Conservation (phyloP, 495 filamentous ascomycete species). For the Jackrogersella multiformis region DNA sequence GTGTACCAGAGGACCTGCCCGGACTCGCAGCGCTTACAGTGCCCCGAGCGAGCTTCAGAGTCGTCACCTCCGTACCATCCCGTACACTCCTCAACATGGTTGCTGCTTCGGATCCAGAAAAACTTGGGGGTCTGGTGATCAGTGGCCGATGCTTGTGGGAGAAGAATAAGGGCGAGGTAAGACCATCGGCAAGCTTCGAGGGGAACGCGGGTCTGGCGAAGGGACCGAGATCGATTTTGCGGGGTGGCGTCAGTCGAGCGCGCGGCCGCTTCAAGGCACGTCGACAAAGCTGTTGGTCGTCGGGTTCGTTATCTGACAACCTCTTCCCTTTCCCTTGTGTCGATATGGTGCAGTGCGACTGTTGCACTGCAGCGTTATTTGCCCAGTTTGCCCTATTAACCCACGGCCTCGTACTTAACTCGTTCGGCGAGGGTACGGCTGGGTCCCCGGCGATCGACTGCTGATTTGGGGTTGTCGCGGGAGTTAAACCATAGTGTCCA, state of each 20-base stretch:
- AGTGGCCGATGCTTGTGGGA: constrained; percentile 58
- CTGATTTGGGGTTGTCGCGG: constrained; percentile 30
- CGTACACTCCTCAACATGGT: constrained; percentile 67
- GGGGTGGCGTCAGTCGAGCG: constrained; percentile 43
- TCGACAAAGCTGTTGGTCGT: constrained; percentile 27
- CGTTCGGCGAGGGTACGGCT: constrained; percentile 31
- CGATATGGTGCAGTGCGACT: constrained; percentile 30
- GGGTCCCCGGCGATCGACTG: constrained; percentile 33
- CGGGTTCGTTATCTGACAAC: constrained; percentile 37
- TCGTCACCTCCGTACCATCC: constrained; percentile 65
- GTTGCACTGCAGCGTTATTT: constrained; percentile 22
- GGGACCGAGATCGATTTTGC: constrained; percentile 46
- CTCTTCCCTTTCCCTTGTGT: constrained; percentile 40
- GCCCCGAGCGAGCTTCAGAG: constrained; percentile 69
- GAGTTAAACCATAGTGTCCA: constrained; percentile 44
- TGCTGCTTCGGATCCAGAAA: constrained; percentile 63
- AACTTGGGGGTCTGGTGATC: constrained; percentile 61
- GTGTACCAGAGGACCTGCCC: constrained; percentile 58
- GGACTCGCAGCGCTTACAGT: constrained; percentile 61
- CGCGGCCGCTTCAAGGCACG: constrained; percentile 40
- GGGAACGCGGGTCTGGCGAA: constrained; percentile 42
- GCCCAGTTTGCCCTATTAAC: constrained; percentile 14
- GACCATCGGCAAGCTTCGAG: constrained; percentile 35
- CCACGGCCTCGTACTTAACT: constrained; percentile 24
- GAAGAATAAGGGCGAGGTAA: constrained; percentile 67